Evolutionary conservation across 768 basidiomycete genomes (phyloP).

Genomic region (Mycena maculata): DNA sequence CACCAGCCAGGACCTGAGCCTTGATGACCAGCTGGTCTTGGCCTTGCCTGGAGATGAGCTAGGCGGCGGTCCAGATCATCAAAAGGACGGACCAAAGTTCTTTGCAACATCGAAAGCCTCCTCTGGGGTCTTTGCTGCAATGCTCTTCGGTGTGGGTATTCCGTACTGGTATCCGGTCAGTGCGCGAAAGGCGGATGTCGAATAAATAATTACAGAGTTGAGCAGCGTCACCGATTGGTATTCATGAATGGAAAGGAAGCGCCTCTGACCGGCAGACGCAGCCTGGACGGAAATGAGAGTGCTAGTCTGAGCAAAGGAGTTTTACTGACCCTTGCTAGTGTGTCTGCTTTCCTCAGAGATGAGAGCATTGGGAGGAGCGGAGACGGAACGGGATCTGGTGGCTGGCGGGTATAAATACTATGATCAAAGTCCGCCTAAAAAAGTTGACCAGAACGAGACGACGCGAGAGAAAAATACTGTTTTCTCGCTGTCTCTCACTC

Average conservation of each 20-base stretch:
- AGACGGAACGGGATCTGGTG: constrained; percentile 15
- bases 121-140: constrained; percentile 86
- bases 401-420: no score
- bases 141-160: constrained; percentile 92
- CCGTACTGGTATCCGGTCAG: constrained; percentile 75
- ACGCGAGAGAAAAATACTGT: constrained; percentile 64
- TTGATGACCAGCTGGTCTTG: constrained; percentile 91
- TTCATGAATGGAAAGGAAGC: constrained; percentile 96
- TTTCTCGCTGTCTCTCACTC: constrained; percentile 82
- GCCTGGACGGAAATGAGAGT: constrained; percentile 52
- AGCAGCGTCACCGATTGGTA: constrained; percentile 96
- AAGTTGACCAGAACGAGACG: constrained; percentile 76
- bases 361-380: constrained; percentile 66
- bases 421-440: constrained; percentile 11
- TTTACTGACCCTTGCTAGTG: constrained; percentile 69
- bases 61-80: constrained; percentile 20
- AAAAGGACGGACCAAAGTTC: constrained; percentile 75
- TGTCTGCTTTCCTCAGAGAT: constrained; percentile 72
- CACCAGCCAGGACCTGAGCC: constrained; percentile 98
- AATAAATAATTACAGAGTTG: constrained; percentile 76
- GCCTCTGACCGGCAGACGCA: constrained; percentile 85
- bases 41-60: constrained; percentile 55
- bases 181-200: not conserved
- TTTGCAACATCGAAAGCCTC: constrained; percentile 93
- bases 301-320: not conserved